Percentiles rank a stretch among this genome's conserved stretches.
phyloP scores from a whole-genome alignment of 108 stramenopile species.

The Pseudonitzschia delicatissima region DNA sequence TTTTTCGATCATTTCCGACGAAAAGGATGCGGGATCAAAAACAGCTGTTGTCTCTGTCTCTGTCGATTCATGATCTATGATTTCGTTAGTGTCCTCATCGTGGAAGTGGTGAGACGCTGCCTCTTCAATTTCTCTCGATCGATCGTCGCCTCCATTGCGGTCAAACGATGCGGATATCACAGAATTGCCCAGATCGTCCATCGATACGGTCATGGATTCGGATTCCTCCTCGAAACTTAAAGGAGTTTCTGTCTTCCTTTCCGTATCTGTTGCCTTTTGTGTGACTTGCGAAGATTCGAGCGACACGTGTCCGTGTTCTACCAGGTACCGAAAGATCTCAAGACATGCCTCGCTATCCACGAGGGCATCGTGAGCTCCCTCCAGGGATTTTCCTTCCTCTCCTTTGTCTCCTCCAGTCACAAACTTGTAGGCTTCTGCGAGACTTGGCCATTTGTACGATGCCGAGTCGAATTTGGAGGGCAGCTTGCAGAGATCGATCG shows the following conservation, averaged over 20 bases:
- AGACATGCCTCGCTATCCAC: constrained; percentile 19
- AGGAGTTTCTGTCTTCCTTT: no score
- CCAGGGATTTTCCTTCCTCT: background rate
- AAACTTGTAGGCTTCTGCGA: constrained; percentile 14
- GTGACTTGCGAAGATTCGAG: no score
- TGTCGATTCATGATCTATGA: no score
- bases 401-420: background rate
- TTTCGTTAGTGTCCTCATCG: background rate
- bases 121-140: constrained; percentile 6
- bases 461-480: constrained; percentile 1
- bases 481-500: constrained; percentile 15
- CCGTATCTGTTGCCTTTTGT: no score
- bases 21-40: no score
- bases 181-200: no score
- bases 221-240: no score
- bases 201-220: no score
- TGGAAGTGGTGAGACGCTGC: no score
- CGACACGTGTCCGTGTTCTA: constrained; percentile 11
- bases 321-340: constrained; percentile 10
- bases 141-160: background rate
- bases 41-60: no score
- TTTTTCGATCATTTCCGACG: no score
- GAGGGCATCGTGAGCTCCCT: constrained; percentile 17
- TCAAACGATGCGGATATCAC: no score
- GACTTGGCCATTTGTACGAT: constrained; percentile 22